These are phyloP conservation scores for Kazachstania taianensis DNA, from an alignment of 805 yeast genomes.

Conservation along the genomic window DNA sequence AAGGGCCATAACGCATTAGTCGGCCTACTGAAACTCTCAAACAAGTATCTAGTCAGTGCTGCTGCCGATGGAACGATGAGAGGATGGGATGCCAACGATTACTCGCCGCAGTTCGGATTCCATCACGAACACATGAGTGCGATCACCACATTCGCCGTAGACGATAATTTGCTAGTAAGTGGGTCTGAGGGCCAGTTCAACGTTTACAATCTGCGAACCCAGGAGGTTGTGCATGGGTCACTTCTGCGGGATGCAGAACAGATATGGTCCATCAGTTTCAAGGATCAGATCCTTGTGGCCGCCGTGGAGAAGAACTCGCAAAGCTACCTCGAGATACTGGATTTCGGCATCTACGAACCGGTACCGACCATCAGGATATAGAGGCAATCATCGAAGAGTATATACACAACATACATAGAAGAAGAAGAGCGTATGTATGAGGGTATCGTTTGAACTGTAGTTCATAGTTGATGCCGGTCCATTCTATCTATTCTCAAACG, in stretches of 20 bases:
- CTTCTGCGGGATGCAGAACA: constrained; percentile 69
- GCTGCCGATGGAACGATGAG: constrained; percentile 92
- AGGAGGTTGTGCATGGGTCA: constrained; percentile 60
- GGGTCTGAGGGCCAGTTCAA: constrained; percentile 85
- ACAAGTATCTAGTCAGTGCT: constrained; percentile 75
- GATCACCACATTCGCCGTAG: constrained; percentile 88
- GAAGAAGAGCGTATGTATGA: too few species aligned
- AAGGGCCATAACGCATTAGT: constrained; percentile 88
- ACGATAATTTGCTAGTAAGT: constrained; percentile 71
- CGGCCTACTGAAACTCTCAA: constrained; percentile 71
- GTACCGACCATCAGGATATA: constrained; percentile 3
- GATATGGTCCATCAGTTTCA: constrained; percentile 92
- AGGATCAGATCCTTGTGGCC: constrained; percentile 74
- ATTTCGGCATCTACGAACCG: constrained; percentile 42
- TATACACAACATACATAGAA: too few species aligned
- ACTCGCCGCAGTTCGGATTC: constrained; percentile 52
- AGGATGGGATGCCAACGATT: constrained; percentile 84
- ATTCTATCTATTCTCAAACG: too few species aligned
- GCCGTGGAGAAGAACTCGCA: constrained; percentile 71
- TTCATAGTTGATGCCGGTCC: too few species aligned
- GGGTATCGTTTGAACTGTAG: too few species aligned
- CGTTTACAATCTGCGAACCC: constrained; percentile 77
- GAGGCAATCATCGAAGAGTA: too few species aligned
- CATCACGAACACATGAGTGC: constrained; percentile 75
- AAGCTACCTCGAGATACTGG: constrained; percentile 77